Conservation (phyloP, 2,329 filamentous ascomycete species). For the Neoscytalidium dimidiatum region DNA sequence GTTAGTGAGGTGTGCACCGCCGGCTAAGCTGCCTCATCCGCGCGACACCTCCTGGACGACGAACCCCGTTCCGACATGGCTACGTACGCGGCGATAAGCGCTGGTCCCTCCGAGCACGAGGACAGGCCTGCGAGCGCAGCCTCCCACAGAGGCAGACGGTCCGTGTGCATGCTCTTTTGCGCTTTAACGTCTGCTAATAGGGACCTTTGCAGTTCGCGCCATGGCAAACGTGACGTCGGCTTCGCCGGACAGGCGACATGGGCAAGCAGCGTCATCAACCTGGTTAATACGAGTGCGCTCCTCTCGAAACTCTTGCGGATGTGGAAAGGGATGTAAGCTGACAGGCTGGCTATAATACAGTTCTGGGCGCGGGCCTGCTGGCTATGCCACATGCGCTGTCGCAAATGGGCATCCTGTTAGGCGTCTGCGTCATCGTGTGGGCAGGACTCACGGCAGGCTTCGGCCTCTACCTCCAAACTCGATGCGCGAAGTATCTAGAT, state of each 20-base stretch:
- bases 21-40: background rate
- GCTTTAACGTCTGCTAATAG: constrained; percentile 26
- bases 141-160: constrained; percentile 42
- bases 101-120: constrained; percentile 40
- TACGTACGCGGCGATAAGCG: constrained; percentile 48
- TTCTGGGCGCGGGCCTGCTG: constrained; percentile 90
- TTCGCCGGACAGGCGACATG: constrained; percentile 76
- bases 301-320: background rate
- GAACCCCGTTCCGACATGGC: constrained; percentile 38
- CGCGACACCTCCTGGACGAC: constrained; percentile 9
- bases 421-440: constrained; percentile 84
- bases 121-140: constrained; percentile 44
- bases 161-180: background rate
- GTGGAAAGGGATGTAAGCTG: constrained; percentile 5
- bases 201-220: constrained; percentile 48
- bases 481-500: constrained; percentile 91
- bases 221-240: constrained; percentile 71
- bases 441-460: constrained; percentile 87
- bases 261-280: constrained; percentile 88
- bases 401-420: constrained; percentile 90
- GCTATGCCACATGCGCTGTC: constrained; percentile 96
- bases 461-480: constrained; percentile 90
- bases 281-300: constrained; percentile 86
- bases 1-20: constrained; percentile 12
- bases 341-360: constrained; percentile 47